These are phyloP conservation scores for Dianthus caryophyllus DNA, from an alignment of 148 eudicot genomes.

Conservation along the genomic window DNA sequence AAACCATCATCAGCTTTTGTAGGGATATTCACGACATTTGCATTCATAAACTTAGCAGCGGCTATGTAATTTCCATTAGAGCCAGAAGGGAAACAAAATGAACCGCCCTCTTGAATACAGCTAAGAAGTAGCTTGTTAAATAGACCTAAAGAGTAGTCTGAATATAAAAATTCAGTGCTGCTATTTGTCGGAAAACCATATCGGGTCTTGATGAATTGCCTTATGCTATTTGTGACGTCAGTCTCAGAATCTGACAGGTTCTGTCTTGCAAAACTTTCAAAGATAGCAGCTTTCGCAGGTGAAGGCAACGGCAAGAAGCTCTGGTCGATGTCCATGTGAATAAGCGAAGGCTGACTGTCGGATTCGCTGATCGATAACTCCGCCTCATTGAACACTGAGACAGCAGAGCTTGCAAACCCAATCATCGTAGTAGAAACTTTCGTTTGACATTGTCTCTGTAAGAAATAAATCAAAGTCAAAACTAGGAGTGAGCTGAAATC, in stretches of 20 bases:
- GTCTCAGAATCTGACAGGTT: slow-evolving; percentile 71
- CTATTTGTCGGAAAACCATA: slow-evolving; percentile 61
- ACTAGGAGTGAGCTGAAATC: slow-evolving; percentile 6
- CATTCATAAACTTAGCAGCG: slow-evolving; percentile 81
- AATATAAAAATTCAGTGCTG: slow-evolving; percentile 56
- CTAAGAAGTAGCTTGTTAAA: slow-evolving; percentile 82
- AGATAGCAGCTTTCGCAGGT: slow-evolving; percentile 82
- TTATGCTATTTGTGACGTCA: slow-evolving; percentile 66
- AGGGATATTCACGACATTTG: slow-evolving; percentile 48
- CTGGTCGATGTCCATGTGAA: slow-evolving; percentile 94
- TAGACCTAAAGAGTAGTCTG: slow-evolving; percentile 73
- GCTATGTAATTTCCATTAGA: slow-evolving; percentile 79
- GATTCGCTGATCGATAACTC: slow-evolving; percentile 64
- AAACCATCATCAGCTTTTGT: slow-evolving; percentile 57
- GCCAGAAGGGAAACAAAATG: slow-evolving; percentile 86
- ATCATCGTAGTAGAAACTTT: slow-evolving; percentile 52
- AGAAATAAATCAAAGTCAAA: slow-evolving; percentile 22
- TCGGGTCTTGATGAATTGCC: slow-evolving; percentile 46
- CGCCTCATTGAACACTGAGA: slow-evolving; percentile 61
- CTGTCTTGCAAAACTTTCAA: slow-evolving; percentile 94
- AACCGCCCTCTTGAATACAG: slow-evolving; percentile 89
- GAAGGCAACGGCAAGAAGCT: slow-evolving; percentile 75
- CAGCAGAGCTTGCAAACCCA: slow-evolving; percentile 73
- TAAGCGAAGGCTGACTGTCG: slow-evolving; percentile 38
- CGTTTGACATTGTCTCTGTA: slow-evolving; percentile 62